Evolutionary conservation across 352 stramenopile genomes (phyloP), one percentile per base, ranked within the genome.

Genomic region (Globisporangium camurandrum): DNA sequence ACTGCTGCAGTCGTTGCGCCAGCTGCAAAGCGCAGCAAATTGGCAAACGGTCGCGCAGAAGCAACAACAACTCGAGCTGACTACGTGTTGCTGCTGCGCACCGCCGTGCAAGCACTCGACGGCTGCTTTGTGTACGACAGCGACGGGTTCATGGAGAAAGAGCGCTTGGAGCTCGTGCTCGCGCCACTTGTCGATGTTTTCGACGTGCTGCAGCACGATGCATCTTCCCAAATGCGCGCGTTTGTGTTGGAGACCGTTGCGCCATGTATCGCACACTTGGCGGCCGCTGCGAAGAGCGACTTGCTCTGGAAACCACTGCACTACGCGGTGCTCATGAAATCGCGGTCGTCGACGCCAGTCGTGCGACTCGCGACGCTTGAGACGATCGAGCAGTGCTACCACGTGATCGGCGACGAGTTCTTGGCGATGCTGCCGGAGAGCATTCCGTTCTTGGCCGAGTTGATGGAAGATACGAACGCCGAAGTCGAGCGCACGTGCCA

Each of bases 231-330:
- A n/a, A 63, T 62, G 54, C 70, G 68, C 23, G 48, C 61, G 37
- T 88, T 92, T 38, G 67, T 90, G 42, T 61, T 83, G 16, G 77
- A 90, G n/a, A 69, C 56, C 14, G 73, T 92, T 31, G 64, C 79
- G 20, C 61, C 78, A 42, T 79, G 67, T 27, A 45, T 95, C n/a
- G 83, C 79, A 5, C 84, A 93, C 50, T 48, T 95, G 49, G 83
- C 81, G 24, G 92, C 73, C 77, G 85, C 85, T 7, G 80, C 79
- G 46, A 93, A 91, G 70, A 89, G 75, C 51, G 85, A 95, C 51
- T 56, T 93, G 51, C 64, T 94, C 10, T 95, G 85, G 85, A 95
- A 95, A 59, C 82, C 78, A 38, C 63, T 95, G 53, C 84, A 95
- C 65, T 92, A 95, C 48, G 73, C 78, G 12, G 75, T 95, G 47